These are phyloP conservation scores for Zizania palustris DNA, from an alignment of 202 grass and related monocot species.

Conservation along the genomic window DNA sequence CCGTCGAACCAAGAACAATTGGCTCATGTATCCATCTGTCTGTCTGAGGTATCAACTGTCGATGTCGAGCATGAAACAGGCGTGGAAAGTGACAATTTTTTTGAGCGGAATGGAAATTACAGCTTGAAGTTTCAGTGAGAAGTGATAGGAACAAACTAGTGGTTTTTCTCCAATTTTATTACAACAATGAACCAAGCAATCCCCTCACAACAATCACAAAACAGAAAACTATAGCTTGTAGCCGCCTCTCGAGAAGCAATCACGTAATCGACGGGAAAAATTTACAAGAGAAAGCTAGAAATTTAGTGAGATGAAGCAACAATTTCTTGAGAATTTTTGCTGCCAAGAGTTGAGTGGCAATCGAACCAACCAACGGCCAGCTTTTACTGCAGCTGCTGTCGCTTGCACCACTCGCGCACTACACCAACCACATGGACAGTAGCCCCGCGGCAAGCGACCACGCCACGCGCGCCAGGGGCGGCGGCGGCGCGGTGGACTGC, in stretches of 20 bases:
- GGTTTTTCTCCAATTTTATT: conserved; percentile 21
- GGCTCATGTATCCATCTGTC: not conserved
- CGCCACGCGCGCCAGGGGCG: not conserved
- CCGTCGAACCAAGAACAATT: conserved; percentile 1
- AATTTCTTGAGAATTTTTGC: conserved; percentile 17
- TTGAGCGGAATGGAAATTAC: not conserved
- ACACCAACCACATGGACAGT: conserved; percentile 56
- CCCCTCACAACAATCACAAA: not conserved
- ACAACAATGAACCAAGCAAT: conserved; percentile 48
- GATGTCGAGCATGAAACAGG: conserved; percentile 2
- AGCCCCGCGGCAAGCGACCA: conserved; percentile 36
- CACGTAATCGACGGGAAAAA: conserved; percentile 4
- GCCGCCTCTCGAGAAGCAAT: conserved; percentile 9
- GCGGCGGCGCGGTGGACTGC: conserved; percentile 33
- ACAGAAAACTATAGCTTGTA: conserved; percentile 23
- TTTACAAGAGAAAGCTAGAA: conserved; percentile 39
- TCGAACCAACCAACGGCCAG: conserved; percentile 34
- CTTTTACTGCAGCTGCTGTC: conserved; percentile 28
- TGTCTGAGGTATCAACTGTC: not conserved
- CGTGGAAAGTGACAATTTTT: not conserved
- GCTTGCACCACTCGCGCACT: conserved; percentile 43
- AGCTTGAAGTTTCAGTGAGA: not conserved
- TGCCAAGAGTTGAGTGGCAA: conserved; percentile 16
- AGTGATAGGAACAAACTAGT: conserved; percentile 1
- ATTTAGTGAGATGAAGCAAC: not conserved